phyloP scores from a whole-genome alignment of 1,139 yeast genomes.

The Arxiozyma telluris region DNA sequence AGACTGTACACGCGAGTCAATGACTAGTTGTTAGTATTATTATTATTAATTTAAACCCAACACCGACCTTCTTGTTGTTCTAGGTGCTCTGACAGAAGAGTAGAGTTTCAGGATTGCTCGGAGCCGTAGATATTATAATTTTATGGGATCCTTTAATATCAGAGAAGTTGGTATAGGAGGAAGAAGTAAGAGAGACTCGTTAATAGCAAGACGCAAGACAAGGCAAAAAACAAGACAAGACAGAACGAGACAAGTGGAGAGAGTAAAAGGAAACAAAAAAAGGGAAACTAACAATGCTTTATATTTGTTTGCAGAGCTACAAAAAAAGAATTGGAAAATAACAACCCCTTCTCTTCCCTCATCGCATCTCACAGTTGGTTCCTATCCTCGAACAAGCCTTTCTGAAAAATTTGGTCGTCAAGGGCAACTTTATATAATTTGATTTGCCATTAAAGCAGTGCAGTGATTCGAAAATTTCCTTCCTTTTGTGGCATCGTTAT shows the following conservation, averaged over 20 bases:
- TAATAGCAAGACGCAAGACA: background rate
- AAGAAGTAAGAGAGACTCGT: no score
- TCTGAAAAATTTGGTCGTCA: background rate
- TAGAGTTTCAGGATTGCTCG: background rate
- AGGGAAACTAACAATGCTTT: background rate
- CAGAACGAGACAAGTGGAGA: no score
- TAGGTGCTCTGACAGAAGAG: background rate
- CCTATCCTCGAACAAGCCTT: background rate
- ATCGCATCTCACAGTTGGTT: background rate
- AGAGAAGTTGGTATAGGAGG: background rate
- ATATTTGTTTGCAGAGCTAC: background rate
- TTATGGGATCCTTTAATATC: background rate
- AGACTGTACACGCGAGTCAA: background rate
- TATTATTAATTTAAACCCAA: background rate
- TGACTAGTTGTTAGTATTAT: no score
- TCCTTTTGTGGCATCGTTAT: background rate
- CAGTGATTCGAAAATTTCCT: background rate
- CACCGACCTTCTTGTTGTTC: background rate
- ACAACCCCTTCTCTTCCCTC: no score
- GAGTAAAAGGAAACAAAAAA: no score
- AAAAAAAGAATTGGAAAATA: no score
- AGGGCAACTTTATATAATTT: background rate
- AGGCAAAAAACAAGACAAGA: no score
- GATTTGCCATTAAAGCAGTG: background rate
- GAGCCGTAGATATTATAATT: background rate